Evolutionary conservation across 345 rosid genomes (phyloP), one percentile per base, ranked within the genome.

Genomic region (Combretum micranthum): DNA sequence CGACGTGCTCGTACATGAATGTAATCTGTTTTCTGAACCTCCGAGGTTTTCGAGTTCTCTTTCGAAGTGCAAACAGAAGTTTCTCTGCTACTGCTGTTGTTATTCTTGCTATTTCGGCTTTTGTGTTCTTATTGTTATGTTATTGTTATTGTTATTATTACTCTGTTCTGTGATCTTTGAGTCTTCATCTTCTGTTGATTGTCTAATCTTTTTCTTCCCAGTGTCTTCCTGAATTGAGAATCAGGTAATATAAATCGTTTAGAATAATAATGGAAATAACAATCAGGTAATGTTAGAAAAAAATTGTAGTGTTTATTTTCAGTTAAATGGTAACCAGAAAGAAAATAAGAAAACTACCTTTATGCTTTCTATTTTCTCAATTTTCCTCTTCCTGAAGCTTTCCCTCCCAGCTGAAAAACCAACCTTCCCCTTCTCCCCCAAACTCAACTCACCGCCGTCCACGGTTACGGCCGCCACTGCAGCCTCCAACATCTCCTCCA

Each of bases 1-100:
- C 98, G 83, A 10, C 95, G 88, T 12, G 97, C 98, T 49, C 98
- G 67, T 66, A 92, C 97, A 68, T 92, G 98, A 65, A 92, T 88
- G 75, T 86, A 92, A 77, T 86, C 97, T 0, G 82, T 65, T 76
- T 80, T 88, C 67, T 69, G 81, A 56, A 57, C 71, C 55, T 85
- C 82, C 0, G 81, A 67, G 47, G 68, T 76, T 57, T 83, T 90
- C 6, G 90, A 85, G 58, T 77, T 79, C 46, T 80, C 88, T 66
- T 78, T 85, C 1, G 95, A 78, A 61, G 66, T 64, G 21, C 59
- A 74, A 12, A 60, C 69, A 42, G 84, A 78, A 56, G 68, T 68
- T 42, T 82, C 79, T 64, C 68, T 69, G 61, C 70, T 74, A 53
- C 44, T 72, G 66, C 45, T 73, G 52, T 52, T 79, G 32, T 55